phyloP scores from a whole-genome alignment of 2,329 filamentous ascomycete genomes.

The Phaeophleospora eucalypticola region DNA sequence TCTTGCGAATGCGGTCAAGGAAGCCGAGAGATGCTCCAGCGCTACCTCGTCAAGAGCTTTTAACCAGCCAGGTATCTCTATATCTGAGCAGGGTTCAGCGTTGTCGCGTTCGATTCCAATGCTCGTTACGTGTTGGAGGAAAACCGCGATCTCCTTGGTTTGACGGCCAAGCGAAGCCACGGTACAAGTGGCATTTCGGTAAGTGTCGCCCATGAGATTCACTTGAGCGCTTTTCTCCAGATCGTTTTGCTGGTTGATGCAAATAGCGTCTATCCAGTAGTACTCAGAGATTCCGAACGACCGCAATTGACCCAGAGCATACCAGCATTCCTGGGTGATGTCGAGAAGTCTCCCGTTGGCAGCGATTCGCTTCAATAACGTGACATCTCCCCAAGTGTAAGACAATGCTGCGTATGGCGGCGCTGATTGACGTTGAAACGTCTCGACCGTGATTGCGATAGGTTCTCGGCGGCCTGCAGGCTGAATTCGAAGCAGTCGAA shows the following conservation, averaged over 20 bases:
- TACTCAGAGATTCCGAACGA: background rate
- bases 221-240: constrained; percentile 6
- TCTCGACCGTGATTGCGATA: background rate
- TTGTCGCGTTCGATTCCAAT: background rate
- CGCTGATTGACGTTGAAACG: background rate
- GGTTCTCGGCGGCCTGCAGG: background rate
- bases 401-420: constrained; percentile 1
- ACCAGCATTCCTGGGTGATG: constrained; percentile 1
- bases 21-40: background rate
- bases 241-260: constrained; percentile 7
- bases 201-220: constrained; percentile 3
- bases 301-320: constrained; percentile 2
- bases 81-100: background rate
- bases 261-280: no score
- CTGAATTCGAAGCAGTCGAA: background rate
- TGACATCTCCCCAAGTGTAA: background rate
- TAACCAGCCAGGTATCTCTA: background rate
- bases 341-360: background rate
- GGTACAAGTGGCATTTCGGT: background rate
- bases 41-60: background rate
- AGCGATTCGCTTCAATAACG: background rate
- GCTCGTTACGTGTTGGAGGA: background rate
- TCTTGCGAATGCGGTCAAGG: background rate
- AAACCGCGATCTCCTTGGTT: background rate
- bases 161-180: background rate